Evolutionary conservation across 352 stramenopile genomes (phyloP).

Genomic region (Phytopythium chamaehyphon): DNA sequence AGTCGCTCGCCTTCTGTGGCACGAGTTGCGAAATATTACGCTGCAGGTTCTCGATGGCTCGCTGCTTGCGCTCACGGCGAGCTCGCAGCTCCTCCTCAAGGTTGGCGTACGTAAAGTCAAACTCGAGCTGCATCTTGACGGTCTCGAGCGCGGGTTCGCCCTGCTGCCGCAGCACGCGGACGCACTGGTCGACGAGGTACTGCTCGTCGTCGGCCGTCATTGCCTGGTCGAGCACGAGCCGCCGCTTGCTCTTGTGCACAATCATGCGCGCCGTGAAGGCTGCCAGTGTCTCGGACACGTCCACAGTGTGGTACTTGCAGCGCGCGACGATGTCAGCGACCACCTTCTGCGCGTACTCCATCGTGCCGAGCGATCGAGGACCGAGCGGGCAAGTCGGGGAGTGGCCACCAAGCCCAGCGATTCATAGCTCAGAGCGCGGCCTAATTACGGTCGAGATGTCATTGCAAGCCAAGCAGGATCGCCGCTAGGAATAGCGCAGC

Average conservation of each 20-base stretch:
- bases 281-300: conserved; percentile 85
- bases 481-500: neutral
- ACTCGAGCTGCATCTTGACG: conserved; percentile 95
- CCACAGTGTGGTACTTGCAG: conserved; percentile 68
- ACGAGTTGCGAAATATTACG: conserved; percentile 74
- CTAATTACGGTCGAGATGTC: no score
- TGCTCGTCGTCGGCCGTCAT: conserved; percentile 71
- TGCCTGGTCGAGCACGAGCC: conserved; percentile 69
- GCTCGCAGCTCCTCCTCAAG: conserved; percentile 67
- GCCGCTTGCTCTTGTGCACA: conserved; percentile 56
- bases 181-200: conserved; percentile 72
- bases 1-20: conserved; percentile 75
- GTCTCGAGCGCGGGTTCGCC: conserved; percentile 85
- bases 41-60: conserved; percentile 62
- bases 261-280: conserved; percentile 79
- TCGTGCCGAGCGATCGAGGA: conserved; percentile 7
- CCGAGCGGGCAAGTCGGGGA: no score
- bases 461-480: no score
- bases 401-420: no score
- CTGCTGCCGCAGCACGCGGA: conserved; percentile 64
- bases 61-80: conserved; percentile 48
- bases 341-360: conserved; percentile 64
- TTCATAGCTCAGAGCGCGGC: no score
- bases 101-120: conserved; percentile 90
- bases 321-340: conserved; percentile 69